phyloP scores from a whole-genome alignment of 192 early-diverging fungal genomes.

The Spizellomyces punctatus region DNA sequence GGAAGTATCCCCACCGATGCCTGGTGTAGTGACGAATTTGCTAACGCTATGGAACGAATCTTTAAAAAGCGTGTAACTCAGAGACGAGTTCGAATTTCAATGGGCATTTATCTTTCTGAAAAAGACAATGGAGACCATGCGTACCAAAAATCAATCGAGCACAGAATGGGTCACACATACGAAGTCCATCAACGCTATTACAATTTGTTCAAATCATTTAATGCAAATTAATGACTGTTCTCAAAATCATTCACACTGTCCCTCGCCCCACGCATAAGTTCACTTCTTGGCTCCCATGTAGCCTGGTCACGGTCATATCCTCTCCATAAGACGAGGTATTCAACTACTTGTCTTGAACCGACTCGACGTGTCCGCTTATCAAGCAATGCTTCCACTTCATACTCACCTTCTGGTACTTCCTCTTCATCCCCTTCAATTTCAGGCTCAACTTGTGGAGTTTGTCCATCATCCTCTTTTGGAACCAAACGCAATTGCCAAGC shows the following conservation, averaged over 20 bases:
- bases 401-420: neutral
- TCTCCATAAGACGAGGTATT: neutral
- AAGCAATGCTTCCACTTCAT: conserved; percentile 9
- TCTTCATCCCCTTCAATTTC: conserved; percentile 1
- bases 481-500: conserved; percentile 6
- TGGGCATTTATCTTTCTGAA: neutral
- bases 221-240: conserved; percentile 7
- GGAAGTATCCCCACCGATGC: too few relatives aligned
- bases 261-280: neutral
- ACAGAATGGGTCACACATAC: conserved; percentile 1
- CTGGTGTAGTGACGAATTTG: too few relatives aligned
- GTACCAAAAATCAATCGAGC: neutral
- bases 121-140: neutral
- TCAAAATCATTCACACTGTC: neutral
- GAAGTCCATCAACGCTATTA: neutral
- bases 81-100: too few relatives aligned
- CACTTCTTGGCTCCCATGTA: conserved; percentile 9
- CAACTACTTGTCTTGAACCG: neutral
- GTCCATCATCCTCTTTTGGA: neutral
- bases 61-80: too few relatives aligned
- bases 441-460: too few relatives aligned
- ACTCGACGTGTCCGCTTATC: conserved; percentile 7
- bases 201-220: too few relatives aligned
- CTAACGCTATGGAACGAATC: too few relatives aligned
- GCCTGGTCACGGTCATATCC: neutral